Base-by-base conservation (phyloP, 2,329 filamentous ascomycete genomes). In the Xylaria sp. region DNA sequence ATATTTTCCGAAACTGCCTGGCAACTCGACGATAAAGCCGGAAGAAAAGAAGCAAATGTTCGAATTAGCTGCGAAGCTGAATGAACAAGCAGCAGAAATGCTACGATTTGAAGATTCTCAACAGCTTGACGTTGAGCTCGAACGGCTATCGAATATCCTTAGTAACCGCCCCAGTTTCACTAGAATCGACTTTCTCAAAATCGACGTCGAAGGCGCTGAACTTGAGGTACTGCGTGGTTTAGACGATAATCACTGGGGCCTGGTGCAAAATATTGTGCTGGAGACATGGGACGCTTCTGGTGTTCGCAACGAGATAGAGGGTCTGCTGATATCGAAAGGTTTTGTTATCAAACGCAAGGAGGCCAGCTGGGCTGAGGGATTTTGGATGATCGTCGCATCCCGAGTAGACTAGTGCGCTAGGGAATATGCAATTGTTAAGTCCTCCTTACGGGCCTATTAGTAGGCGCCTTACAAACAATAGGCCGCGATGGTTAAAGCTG, bases 181-280 rank as follows among this genome's bases (percentile, higher is more conserved):
- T 3, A 28, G 23, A 4, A 67, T 67, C n/a, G 65, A 67, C 28
- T 49, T 67, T 36, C 59, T 67, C 26, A 67, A 67, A 44, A 23
- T 67, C 23, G 65, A 67, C 20, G 65, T 67, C 3, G 65, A 67
- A 36, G 65, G 65, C 42, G 59, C 59, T 6, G 65, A 67, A 9
- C 59, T 67, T n/a, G 65, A 67, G 44, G 65, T 67, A 6, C n/a
- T 67, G 44, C 59, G 53, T 6, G 65, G 65, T 7, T 23, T 67
- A 15, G 65, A 67, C 3, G 59, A 67, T 31, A 10, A 53, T 3
- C 65, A 67, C 17, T 67, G 65, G 65, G 42, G 5, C 23, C 10
- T 63, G 17, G 59, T 67, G 31, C 51, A 42, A 20, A 67, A 67
- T 42, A n/a, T 67, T 9, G 59, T 63, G 53, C 42, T 67, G 23